Evolutionary conservation across 306 rosid species (phyloP).

Genomic region (Bauhinia variegata): DNA sequence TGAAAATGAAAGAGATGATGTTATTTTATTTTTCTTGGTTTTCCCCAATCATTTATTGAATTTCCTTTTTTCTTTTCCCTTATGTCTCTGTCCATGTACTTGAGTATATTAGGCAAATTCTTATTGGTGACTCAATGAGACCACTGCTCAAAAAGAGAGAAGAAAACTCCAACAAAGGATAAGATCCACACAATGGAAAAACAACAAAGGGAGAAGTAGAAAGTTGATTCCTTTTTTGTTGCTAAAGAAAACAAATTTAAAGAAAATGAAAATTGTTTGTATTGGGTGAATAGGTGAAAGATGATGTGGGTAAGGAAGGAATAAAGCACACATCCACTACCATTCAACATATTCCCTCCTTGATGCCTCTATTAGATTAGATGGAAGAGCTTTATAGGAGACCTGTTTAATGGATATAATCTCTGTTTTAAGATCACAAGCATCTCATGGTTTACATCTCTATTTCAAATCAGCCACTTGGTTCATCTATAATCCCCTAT

Average conservation of each 20-base stretch:
- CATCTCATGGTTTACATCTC: slow-evolving; percentile 2
- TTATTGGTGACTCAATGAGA: slow-evolving; percentile 2
- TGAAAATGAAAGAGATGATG: too few species aligned
- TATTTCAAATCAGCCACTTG: slow-evolving; percentile 4
- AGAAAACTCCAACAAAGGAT: slow-evolving; percentile 32
- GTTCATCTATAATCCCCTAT: slow-evolving; percentile 16
- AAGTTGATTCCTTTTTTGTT: slow-evolving; percentile 39
- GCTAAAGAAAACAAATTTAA: slow-evolving; percentile 29
- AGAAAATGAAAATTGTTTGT: slow-evolving; percentile 16
- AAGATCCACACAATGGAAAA: not conserved
- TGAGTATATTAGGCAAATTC: too few species aligned
- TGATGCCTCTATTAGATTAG: slow-evolving; percentile 42
- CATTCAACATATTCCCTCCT: slow-evolving; percentile 47
- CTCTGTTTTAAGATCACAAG: slow-evolving; percentile 10
- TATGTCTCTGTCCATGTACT: too few species aligned
- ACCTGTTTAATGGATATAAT: slow-evolving; percentile 21
- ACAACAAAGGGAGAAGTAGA: slow-evolving; percentile 21
- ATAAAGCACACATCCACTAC: slow-evolving; percentile 67
- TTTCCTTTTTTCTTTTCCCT: too few species aligned
- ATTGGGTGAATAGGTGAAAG: slow-evolving; percentile 27
- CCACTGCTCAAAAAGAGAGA: slow-evolving; percentile 12
- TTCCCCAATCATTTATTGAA: too few species aligned
- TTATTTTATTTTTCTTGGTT: too few species aligned
- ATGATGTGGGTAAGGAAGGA: slow-evolving; percentile 57
- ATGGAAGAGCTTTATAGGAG: slow-evolving; percentile 35